Base-by-base conservation (phyloP, 176 grass and related monocot genomes). In the Carex scoparia region DNA sequence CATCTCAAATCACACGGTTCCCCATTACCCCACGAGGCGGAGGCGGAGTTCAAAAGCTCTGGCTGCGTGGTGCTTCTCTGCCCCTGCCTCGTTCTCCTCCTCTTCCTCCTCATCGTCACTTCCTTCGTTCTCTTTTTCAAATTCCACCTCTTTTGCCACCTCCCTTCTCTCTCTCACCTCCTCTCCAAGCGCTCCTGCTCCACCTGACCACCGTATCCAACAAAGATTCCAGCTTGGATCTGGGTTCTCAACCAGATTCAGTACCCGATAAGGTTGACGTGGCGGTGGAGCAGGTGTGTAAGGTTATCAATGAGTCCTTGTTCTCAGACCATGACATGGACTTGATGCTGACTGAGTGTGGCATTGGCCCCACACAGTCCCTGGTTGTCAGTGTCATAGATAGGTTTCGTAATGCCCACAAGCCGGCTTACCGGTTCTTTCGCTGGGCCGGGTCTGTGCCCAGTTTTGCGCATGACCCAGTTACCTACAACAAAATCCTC, bases 371-470 rank as follows among this genome's bases (percentile, higher is more conserved):
- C 79, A 89, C 87, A 61, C 89, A 89, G 65, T 42, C 60, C 1
- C 85, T 91, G 18, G 89, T 94, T 69, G 27, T 91, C 5, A 85
- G 84, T 0, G 85, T 94, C 53, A 84, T 94, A 15, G 37, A 86
- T 79, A 89, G 89, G 40, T 94, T 89, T 79, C 90, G 85, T 38
- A 65, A 91, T 66, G 83, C 87, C 2, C 87, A 91, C 79, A 91
- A 53, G 65, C 82, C 82, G 5, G 85, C 87, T 30, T 84, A 84
- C 78, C 92, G 85, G 83, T 94, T 94, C 85, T 94, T 94, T 79
- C 69, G 67, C 15, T 94, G 92, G 92, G 89, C 85, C 2, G 42
- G 85, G 0, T 73, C 83, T 1, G 70, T 86, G 4, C 69, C 84
- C 0, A 71, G 79, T 48, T 91, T 89, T 65, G 19, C 10, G 7